Percentiles rank a stretch among this genome's conserved stretches.
Conservation (phyloP, 129 eudicot species). For the Chrysanthemum lavandulifolium region DNA sequence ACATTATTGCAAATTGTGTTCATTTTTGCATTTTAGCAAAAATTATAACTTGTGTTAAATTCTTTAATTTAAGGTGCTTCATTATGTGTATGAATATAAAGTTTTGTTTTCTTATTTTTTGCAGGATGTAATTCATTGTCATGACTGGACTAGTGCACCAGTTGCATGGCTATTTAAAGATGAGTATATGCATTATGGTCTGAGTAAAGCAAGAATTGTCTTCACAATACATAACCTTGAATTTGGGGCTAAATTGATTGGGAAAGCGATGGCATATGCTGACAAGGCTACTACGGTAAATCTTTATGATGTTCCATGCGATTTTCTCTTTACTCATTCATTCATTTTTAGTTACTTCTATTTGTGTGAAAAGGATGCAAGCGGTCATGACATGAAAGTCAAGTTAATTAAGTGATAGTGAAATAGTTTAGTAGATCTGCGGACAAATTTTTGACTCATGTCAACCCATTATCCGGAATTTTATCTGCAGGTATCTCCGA, state of each 20-base stretch:
- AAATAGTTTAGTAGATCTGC: not conserved
- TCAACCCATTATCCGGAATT: not conserved
- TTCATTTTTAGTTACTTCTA: not conserved
- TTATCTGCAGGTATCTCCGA: constrained; percentile 78
- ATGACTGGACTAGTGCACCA: constrained; percentile 99
- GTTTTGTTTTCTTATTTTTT: constrained; percentile 9
- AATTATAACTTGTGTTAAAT: not conserved
- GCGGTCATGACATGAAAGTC: not conserved
- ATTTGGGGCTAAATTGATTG: constrained; percentile 76
- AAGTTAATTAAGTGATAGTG: not conserved
- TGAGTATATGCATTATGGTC: constrained; percentile 77
- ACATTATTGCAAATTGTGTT: not conserved
- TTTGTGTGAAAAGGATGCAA: not conserved
- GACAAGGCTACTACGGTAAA: constrained; percentile 97
- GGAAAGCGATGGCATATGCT: constrained; percentile 76
- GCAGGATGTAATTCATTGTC: constrained; percentile 97
- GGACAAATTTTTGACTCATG: not conserved
- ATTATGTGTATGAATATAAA: not conserved
- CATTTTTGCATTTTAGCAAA: not conserved
- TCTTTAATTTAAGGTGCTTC: not conserved
- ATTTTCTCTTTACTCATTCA: not conserved
- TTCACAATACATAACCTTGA: constrained; percentile 98
- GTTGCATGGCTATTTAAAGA: constrained; percentile 97
- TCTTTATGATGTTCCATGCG: constrained; percentile 13
- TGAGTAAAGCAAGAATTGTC: constrained; percentile 82